Evolutionary conservation across 2,329 filamentous ascomycete genomes (phyloP), one percentile per base, ranked within the genome.

Genomic region (Botryosphaeria dothidea): DNA sequence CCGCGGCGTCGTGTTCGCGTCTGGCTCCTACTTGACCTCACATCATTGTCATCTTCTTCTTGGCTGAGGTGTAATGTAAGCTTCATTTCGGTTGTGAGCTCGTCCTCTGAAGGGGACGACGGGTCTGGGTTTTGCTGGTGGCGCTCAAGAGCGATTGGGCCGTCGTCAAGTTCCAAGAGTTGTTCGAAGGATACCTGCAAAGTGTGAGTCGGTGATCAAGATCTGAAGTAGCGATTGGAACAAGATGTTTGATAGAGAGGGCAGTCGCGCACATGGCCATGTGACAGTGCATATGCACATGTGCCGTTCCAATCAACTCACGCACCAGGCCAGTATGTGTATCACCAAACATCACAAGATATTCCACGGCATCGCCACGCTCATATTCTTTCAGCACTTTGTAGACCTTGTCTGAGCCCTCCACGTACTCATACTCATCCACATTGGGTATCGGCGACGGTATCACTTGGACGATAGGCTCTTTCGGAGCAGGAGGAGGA

Each of bases 161-260:
- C 84, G 71, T 84, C 82, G 9, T 78, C 72, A 29, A 82, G 75
- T 2, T 73, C 67, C 13, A 83, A 68, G 3, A 86, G 74, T 34
- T 80, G 72, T 36, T 82, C 74, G 34, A 82, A 79, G 15, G 77
- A 69, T 11, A 85, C 73, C 84, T 86, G 60, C 2, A 48, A 27
- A 11, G 43, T 31, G 46, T 25, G 23, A 8, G 17, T 29, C 4
- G 36, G 48, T n/a, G 52, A 46, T 19, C 19, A 52, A 46, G 36
- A 34, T 48, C 17, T 25, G n/a, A 8, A 29, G 6, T n/a, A 17
- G 41, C 7, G 15, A 46, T 23, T 25, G 27, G 31, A 21, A 9
- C 23, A 21, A 31, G 21, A 15, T 4, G 17, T 17, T 21, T 56
- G 7, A n/a, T n/a, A n/a, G n/a, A n/a, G n/a, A n/a, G n/a, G n/a